Percentiles rank a stretch among this genome's conserved stretches.
These are phyloP conservation scores for Penstemon barbatus DNA, from an alignment of 257 asterid genomes.

Conservation along the genomic window DNA sequence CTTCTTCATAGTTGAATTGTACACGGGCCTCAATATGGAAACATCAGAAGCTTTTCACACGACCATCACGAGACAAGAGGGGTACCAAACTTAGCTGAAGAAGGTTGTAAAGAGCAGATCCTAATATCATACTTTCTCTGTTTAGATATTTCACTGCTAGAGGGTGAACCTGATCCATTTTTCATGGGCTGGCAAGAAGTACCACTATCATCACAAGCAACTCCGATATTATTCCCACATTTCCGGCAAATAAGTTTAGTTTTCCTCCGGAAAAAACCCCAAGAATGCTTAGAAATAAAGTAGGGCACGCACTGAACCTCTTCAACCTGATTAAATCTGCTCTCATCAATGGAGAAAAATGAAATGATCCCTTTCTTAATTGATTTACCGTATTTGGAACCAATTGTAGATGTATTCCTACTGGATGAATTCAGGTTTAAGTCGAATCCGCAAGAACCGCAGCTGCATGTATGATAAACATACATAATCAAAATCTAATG, in stretches of 20 bases:
- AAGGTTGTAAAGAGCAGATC: constrained; percentile 75
- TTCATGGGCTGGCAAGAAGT: constrained; percentile 48
- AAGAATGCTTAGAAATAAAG: constrained; percentile 55
- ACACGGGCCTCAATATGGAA: constrained; percentile 24
- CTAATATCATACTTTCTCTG: constrained; percentile 66
- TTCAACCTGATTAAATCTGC: constrained; percentile 67
- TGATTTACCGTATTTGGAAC: constrained; percentile 74
- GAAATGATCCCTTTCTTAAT: constrained; percentile 81
- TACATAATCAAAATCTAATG: background rate
- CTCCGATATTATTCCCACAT: constrained; percentile 71
- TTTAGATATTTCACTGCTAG: constrained; percentile 46
- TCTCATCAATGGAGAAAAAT: constrained; percentile 70
- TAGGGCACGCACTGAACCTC: constrained; percentile 59
- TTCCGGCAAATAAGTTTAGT: constrained; percentile 73
- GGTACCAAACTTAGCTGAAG: constrained; percentile 51
- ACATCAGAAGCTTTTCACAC: constrained; percentile 3
- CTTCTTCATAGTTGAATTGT: constrained; percentile 19
- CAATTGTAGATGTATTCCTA: constrained; percentile 75
- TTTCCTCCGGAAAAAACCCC: constrained; percentile 60
- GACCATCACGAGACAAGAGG: constrained; percentile 42
- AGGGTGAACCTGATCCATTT: constrained; percentile 54
- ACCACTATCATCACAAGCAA: constrained; percentile 43
- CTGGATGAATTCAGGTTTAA: constrained; percentile 73
- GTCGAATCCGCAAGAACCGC: constrained; percentile 85
- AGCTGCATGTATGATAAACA: constrained; percentile 50